Base-by-base conservation (phyloP, 768 basidiomycete species). In the Amanita inopinata region DNA sequence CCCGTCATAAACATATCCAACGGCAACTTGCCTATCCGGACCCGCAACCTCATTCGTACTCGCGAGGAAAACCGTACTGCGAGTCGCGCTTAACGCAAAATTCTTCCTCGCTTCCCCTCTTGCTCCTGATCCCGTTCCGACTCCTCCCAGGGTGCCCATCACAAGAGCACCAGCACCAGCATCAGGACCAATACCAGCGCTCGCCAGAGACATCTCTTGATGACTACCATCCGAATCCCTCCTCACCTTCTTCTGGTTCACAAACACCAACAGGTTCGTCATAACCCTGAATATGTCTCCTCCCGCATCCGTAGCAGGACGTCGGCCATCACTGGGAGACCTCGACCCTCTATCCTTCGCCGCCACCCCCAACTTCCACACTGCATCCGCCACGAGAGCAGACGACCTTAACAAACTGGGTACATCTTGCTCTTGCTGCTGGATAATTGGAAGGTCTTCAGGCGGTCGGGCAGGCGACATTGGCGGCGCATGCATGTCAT, bases 211-310 rank as follows among this genome's bases (percentile, higher is more conserved):
- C 15, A 25, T 33, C 19, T 28, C 41, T 59, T 34, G 24, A 20
- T 37, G 24, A 37, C 3, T 53, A 9, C 32, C 44, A 9, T 73
- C 65, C 1, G 65, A 60, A 4, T 64, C 66, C 35, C 63, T 60
- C 8, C 62, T 53, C 32, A 57, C 55, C 46, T 62, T 64, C 28
- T 70, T 66, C 45, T 71, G 73, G 4, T 24, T 27, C 9, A 77
- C 73, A 43, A 77, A 67, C 0, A 79, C 76, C 43, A 86, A 65
- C 1, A 87, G 61, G 52, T 83, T 84, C 3, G 83, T 84, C 83
- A 86, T 83, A 47, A 83, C 75, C 10, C 80, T 74, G n/a, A 80
- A 55, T 22, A 83, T 78, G 50, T 76, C 74, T 38, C 69, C 69
- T 31, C 73, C 71, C 40, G 73, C 74, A 8, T 63, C 60, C 23